A percentile compares a stretch with the other conserved stretches of the same genome.
Conservation (phyloP, 2,329 filamentous ascomycete species). For the Colletotrichum cordylinicola region DNA sequence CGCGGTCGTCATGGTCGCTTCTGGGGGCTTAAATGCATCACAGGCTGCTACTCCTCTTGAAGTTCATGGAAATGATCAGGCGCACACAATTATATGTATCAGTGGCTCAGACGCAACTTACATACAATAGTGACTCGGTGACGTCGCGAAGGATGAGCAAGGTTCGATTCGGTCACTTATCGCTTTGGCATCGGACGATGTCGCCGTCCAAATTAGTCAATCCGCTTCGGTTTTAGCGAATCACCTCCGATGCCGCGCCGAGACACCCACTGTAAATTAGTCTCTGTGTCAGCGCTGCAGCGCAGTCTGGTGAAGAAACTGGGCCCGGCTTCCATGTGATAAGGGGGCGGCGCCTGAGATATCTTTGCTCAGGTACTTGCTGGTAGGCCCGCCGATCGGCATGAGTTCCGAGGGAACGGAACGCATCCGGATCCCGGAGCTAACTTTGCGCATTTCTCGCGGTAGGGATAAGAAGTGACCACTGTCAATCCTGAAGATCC, state of each 20-base stretch:
- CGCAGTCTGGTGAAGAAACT: neutral
- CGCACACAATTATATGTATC: neutral
- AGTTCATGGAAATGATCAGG: neutral
- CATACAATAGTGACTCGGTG: neutral
- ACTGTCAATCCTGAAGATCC: neutral
- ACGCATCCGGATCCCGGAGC: neutral
- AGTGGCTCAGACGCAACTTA: neutral
- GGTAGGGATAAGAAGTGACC: neutral
- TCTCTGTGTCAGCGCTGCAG: neutral
- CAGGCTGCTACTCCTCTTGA: neutral
- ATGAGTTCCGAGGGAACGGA: neutral
- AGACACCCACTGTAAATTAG: neutral
- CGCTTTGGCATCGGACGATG: neutral
- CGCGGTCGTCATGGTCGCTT: neutral
- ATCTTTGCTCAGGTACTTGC: neutral
- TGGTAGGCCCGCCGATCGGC: neutral
- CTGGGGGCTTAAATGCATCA: neutral
- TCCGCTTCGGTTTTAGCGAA: neutral
- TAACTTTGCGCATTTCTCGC: neutral
- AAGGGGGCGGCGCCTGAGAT: neutral
- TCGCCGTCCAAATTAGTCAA: neutral
- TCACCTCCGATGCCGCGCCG: slow-evolving; percentile 1
- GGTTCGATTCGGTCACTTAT: neutral
- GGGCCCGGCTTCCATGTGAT: neutral
- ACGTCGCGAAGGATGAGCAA: neutral